A percentile compares a stretch with the other conserved stretches of the same genome.
These are phyloP conservation scores for Amborella trichopoda DNA, from an alignment of 164 flowering plant species.

Conservation along the genomic window DNA sequence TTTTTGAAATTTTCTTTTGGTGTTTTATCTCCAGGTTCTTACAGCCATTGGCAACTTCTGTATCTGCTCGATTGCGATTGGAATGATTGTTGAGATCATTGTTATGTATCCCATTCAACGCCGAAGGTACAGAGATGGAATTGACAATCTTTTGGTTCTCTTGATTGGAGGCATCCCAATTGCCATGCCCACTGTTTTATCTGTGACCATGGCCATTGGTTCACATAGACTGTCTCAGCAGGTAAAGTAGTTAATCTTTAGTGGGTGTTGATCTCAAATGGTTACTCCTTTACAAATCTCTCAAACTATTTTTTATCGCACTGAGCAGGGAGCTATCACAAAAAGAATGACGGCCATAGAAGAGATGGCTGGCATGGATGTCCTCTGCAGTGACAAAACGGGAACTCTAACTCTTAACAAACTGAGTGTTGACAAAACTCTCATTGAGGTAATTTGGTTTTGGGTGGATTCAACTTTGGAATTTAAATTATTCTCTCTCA, in stretches of 20 bases:
- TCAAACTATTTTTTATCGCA: not conserved
- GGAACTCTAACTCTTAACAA: conserved; percentile 33
- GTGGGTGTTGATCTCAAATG: not conserved
- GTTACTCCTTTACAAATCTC: not conserved
- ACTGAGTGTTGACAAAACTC: conserved; percentile 25
- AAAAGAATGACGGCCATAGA: conserved; percentile 91
- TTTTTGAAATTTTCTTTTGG: too few relatives aligned
- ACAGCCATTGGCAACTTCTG: conserved; percentile 82
- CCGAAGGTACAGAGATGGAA: conserved; percentile 60
- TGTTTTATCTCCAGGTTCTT: conserved; percentile 17
- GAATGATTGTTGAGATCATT: conserved; percentile 46
- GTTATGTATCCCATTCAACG: conserved; percentile 72
- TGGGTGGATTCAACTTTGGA: not conserved
- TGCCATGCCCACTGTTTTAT: conserved; percentile 81
- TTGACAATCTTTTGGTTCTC: conserved; percentile 66
- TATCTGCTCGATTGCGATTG: conserved; percentile 61
- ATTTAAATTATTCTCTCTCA: not conserved
- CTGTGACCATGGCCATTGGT: conserved; percentile 85
- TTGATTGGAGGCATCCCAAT: conserved; percentile 84
- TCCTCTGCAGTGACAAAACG: conserved; percentile 32
- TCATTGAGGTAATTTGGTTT: conserved; percentile 16
- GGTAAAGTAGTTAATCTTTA: not conserved
- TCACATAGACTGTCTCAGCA: conserved; percentile 63
- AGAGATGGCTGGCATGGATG: conserved; percentile 85
- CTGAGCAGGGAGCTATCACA: conserved; percentile 59